These are phyloP conservation scores for Flammula alnicola DNA, from an alignment of 1,284 basidiomycete genomes.

Conservation along the genomic window DNA sequence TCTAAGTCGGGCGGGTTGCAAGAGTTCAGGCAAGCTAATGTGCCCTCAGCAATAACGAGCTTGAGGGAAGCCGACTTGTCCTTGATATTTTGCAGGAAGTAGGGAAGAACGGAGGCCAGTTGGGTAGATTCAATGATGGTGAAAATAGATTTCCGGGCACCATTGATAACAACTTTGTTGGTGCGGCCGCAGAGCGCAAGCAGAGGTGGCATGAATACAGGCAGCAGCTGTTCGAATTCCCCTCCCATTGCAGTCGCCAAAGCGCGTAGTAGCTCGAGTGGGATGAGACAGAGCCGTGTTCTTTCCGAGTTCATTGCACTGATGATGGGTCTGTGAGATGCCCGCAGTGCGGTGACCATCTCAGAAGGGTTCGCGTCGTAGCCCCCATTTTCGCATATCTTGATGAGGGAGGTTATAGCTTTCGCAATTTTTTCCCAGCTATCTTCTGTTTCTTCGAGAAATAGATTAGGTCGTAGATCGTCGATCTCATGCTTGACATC, in stretches of 20 bases:
- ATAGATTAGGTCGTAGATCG: slow-evolving; percentile 46
- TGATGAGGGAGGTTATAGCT: slow-evolving; percentile 54
- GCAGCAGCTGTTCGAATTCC: slow-evolving; percentile 72
- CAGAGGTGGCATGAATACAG: slow-evolving; percentile 70
- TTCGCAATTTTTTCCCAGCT: slow-evolving; percentile 80
- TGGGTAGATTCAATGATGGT: slow-evolving; percentile 72
- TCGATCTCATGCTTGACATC: slow-evolving; percentile 28
- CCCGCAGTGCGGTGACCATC: slow-evolving; percentile 57
- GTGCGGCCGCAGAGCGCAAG: slow-evolving; percentile 74
- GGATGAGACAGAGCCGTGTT: slow-evolving; percentile 73
- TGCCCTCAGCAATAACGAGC: slow-evolving; percentile 64
- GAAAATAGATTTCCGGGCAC: slow-evolving; percentile 64
- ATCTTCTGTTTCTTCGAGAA: slow-evolving; percentile 77
- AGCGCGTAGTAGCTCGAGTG: slow-evolving; percentile 65
- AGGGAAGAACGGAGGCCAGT: slow-evolving; percentile 67
- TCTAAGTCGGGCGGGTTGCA: slow-evolving; percentile 78
- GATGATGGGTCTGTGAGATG: slow-evolving; percentile 59
- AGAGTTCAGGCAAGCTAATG: slow-evolving; percentile 69
- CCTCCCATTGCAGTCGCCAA: slow-evolving; percentile 62
- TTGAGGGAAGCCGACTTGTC: slow-evolving; percentile 76
- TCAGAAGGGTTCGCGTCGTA: slow-evolving; percentile 56
- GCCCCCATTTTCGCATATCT: slow-evolving; percentile 62
- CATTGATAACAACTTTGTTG: slow-evolving; percentile 79
- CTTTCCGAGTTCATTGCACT: slow-evolving; percentile 77
- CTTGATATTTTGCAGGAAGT: slow-evolving; percentile 61